Evolutionary conservation across 176 grass and related monocot genomes (phyloP).

Genomic region (Juncus effusus): DNA sequence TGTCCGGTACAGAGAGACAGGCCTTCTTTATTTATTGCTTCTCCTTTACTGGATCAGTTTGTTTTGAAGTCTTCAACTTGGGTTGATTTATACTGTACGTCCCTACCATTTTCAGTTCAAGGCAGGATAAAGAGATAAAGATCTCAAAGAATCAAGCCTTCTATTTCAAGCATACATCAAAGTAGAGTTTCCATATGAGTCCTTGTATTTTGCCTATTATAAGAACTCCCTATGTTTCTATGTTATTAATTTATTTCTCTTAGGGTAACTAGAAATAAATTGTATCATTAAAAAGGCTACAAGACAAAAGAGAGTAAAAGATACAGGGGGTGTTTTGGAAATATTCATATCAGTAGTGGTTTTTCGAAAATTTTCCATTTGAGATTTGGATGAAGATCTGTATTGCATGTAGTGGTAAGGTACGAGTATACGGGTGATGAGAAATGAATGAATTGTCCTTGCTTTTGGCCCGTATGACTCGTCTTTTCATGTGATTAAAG

Average conservation of each 20-base stretch:
- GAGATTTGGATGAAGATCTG: background rate
- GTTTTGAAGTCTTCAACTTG: background rate
- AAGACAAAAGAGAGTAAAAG: too few species aligned
- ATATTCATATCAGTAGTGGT: background rate
- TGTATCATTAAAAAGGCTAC: too few species aligned
- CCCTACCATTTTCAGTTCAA: background rate
- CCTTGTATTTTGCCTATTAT: too few species aligned
- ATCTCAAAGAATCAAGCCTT: background rate
- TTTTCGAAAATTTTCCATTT: too few species aligned
- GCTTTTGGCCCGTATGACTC: conserved; percentile 16
- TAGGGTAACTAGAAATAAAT: too few species aligned
- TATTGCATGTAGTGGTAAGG: conserved; percentile 1
- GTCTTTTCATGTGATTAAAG: conserved; percentile 30
- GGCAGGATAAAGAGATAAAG: conserved; percentile 1
- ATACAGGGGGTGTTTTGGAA: too few species aligned
- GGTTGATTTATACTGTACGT: conserved; percentile 1
- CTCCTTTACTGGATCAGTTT: conserved; percentile 6
- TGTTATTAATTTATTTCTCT: too few species aligned
- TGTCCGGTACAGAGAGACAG: conserved; percentile 26
- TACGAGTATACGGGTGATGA: background rate
- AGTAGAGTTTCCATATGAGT: too few species aligned
- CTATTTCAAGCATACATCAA: background rate
- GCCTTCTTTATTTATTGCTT: conserved; percentile 16
- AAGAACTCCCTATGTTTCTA: too few species aligned
- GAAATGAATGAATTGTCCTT: conserved; percentile 15